Conservation (phyloP, 2,329 filamentous ascomycete genomes). For the Trichoderma lentiforme region DNA sequence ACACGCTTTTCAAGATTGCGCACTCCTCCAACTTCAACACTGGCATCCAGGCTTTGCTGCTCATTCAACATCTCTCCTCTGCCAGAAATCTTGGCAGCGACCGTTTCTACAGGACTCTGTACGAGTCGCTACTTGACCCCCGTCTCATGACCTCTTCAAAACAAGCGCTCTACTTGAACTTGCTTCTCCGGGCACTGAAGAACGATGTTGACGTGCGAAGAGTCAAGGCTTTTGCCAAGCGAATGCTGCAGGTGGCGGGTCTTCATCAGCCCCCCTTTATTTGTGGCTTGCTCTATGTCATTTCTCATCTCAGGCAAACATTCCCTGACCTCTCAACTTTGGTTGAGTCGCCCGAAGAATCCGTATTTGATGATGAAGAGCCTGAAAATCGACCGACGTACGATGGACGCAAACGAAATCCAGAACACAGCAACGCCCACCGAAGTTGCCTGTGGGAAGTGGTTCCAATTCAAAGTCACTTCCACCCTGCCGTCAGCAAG, state of each 20-base stretch:
- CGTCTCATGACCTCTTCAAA: constrained; percentile 88
- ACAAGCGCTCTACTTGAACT: constrained; percentile 90
- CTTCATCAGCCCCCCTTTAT: constrained; percentile 91
- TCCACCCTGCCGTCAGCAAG: constrained; percentile 87
- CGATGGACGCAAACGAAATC: constrained; percentile 86
- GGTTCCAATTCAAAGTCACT: constrained; percentile 58
- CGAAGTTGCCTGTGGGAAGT: constrained; percentile 91
- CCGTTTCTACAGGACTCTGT: constrained; percentile 90
- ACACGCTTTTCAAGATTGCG: constrained; percentile 92
- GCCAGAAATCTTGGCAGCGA: constrained; percentile 80
- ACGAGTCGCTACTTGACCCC: constrained; percentile 90
- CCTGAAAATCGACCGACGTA: constrained; percentile 53
- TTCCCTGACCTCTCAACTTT: constrained; percentile 80
- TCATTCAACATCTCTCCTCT: constrained; percentile 88
- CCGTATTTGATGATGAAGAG: constrained; percentile 61
- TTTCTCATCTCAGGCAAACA: constrained; percentile 72
- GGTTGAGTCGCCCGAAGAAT: constrained; percentile 75
- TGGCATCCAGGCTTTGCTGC: constrained; percentile 87
- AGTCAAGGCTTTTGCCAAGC: constrained; percentile 93
- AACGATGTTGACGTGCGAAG: constrained; percentile 85
- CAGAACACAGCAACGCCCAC: constrained; percentile 90
- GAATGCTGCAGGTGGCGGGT: constrained; percentile 80
- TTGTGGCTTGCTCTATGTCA: constrained; percentile 86
- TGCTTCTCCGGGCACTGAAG: constrained; percentile 84
- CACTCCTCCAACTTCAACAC: constrained; percentile 99